Evolutionary conservation across 23 red algal genomes (phyloP).

Genomic region (Pyropia yezoensis): DNA sequence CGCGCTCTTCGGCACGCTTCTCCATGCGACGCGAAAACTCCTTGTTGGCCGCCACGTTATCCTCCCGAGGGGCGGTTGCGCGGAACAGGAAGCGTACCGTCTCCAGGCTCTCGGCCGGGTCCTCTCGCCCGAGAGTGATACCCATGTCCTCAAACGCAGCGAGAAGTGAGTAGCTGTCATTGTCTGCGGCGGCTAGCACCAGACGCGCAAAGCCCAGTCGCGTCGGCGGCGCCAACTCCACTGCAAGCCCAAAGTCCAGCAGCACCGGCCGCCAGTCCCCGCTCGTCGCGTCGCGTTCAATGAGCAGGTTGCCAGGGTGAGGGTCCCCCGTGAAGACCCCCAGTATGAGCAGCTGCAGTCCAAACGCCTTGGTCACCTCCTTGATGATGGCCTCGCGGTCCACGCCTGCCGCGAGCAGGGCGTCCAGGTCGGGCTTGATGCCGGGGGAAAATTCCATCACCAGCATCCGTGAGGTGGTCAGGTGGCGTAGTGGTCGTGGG

Average conservation of each 20-base stretch:
- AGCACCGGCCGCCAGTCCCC: constrained; percentile 32
- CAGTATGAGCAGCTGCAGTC: constrained; percentile 39
- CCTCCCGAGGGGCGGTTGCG: constrained; percentile 20
- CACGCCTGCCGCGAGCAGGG: constrained; percentile 22
- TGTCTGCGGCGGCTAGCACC: constrained; percentile 60
- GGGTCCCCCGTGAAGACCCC: constrained; percentile 70
- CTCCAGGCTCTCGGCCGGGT: constrained; percentile 48
- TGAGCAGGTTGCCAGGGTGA: constrained; percentile 75
- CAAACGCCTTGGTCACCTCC: constrained; percentile 54
- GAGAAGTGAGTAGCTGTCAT: constrained; percentile 51
- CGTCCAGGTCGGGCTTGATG: constrained; percentile 21
- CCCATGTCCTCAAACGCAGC: constrained; percentile 50
- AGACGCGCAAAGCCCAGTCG: constrained; percentile 46
- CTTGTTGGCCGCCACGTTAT: constrained; percentile 15
- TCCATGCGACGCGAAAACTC: not conserved
- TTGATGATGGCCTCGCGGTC: constrained; percentile 30
- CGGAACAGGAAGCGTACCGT: constrained; percentile 65
- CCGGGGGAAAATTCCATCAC: constrained; percentile 75
- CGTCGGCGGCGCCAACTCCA: constrained; percentile 17
- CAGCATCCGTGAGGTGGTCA: constrained; percentile 40
- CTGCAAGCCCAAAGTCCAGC: constrained; percentile 67
- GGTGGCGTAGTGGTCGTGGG: constrained; percentile 8
- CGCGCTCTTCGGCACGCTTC: no score
- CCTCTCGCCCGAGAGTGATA: constrained; percentile 34
- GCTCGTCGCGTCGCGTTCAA: not conserved